Evolutionary conservation across 352 stramenopile genomes (phyloP), one percentile per base, ranked within the genome.

Genomic region (Globisporangium spinosum): DNA sequence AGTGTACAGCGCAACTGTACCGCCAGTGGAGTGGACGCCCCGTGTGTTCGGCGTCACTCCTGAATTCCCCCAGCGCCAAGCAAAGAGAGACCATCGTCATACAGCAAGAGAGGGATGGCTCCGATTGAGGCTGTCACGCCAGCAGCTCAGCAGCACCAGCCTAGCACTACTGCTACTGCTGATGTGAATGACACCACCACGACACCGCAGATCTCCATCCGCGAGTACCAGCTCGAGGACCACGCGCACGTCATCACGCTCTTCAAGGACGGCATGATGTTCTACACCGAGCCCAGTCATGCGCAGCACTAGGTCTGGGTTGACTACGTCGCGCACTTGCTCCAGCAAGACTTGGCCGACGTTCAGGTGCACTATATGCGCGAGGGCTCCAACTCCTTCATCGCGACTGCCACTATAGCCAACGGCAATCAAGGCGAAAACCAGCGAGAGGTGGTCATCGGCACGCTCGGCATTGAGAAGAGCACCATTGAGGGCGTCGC

Each of bases 311-410:
- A 53, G 8, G 32, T 77, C 32, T 75, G 68, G 58, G 32, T 49
- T 1, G 49, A 65, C 38, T 72, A 75, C 64, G 53, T 80, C 7
- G 29, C 67, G 55, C 51, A 69, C 32, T 70, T 58, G 54, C 17
- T 85, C 23, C 62, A 72, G 13, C 47, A 65, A 0, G 58, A 70
- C 25, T 22, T 70, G 29, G 47, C 58, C 32, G 65, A 70, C 51
- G 62, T 70, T 20, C 25, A 15, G 22, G 12, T 35, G 20, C 25
- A 49, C 58, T 70, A 70, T 27, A 23, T 67, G 25, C 15, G 17
- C 13, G 58, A 58, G 20, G 65, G 47, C 58, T 60, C 62, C 13
- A 51, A 57, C 27, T 70, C 67, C 65, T 67, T 61, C 51, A 51
- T 62, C 49, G 65, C 49, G 17, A 62, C 58, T 6, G 27, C 43